Evolutionary conservation across 129 eudicot species (phyloP).

Genomic region (Centrapalus pauciflorus): DNA sequence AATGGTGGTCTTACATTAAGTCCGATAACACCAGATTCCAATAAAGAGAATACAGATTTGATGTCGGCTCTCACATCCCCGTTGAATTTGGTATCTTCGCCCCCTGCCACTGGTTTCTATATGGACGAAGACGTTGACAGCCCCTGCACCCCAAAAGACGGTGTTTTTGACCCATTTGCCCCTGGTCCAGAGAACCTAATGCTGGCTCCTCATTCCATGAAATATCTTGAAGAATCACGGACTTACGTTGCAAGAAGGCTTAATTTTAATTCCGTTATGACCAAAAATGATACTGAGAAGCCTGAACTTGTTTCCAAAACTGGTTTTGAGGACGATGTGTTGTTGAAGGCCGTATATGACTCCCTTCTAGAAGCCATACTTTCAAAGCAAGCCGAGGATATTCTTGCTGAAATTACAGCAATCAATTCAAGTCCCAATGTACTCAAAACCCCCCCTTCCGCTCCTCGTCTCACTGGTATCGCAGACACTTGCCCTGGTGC

Average conservation of each 20-base stretch:
- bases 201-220: constrained; percentile 47
- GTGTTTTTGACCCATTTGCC: constrained; percentile 72
- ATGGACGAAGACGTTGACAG: constrained; percentile 13
- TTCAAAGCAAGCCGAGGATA: constrained; percentile 34
- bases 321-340: constrained; percentile 32
- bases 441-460: constrained; percentile 41
- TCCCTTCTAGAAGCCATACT: constrained; percentile 49
- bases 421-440: constrained; percentile 13
- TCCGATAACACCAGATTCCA: constrained; percentile 51
- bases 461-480: constrained; percentile 41
- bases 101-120: background rate
- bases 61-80: constrained; percentile 25
- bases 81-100: constrained; percentile 19
- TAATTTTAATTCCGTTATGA: constrained; percentile 24
- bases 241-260: constrained; percentile 41
- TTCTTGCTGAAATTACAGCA: constrained; percentile 15
- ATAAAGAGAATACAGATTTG: constrained; percentile 25
- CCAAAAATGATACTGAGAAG: constrained; percentile 7
- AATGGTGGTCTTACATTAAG: constrained; percentile 23
- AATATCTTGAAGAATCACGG: constrained; percentile 28
- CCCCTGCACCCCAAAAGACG: constrained; percentile 45
- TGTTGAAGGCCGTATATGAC: constrained; percentile 35
- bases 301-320: constrained; percentile 9
- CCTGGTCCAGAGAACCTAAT: constrained; percentile 48
- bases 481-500: constrained; percentile 69